These are phyloP conservation scores for Solanum arcanum DNA, from an alignment of 257 asterid species.

Conservation along the genomic window DNA sequence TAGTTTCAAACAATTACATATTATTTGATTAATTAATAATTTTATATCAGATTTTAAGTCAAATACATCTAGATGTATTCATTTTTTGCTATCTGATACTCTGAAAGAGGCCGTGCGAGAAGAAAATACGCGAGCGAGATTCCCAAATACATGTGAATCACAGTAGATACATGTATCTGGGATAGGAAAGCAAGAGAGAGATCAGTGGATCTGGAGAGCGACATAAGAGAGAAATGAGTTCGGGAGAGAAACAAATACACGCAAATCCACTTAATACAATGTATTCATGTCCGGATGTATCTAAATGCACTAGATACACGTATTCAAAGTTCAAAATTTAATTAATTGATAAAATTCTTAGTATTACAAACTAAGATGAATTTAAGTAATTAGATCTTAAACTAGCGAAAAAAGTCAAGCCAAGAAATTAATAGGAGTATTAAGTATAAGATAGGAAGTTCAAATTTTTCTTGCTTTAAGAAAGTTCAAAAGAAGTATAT, in stretches of 20 bases:
- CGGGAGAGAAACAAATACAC: neutral
- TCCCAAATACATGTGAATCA: neutral
- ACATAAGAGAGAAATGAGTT: neutral
- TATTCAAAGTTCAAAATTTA: too few relatives aligned
- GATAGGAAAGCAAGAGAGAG: neutral
- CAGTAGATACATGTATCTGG: too few relatives aligned
- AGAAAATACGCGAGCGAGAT: neutral
- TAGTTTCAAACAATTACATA: too few relatives aligned
- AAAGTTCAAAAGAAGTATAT: neutral
- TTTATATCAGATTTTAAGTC: too few relatives aligned
- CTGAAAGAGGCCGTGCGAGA: neutral
- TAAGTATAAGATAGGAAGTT: neutral
- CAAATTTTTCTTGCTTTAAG: neutral
- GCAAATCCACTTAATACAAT: too few relatives aligned
- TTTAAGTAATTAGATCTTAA: too few relatives aligned
- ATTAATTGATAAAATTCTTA: too few relatives aligned
- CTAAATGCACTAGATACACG: neutral
- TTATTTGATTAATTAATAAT: too few relatives aligned
- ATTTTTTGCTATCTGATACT: neutral
- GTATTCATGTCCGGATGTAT: neutral
- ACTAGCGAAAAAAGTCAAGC: neutral
- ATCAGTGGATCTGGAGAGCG: neutral
- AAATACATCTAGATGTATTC: too few relatives aligned
- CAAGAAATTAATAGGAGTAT: neutral
- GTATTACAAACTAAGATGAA: too few relatives aligned